Percentiles rank a stretch among this genome's conserved stretches.
Conservation (phyloP, 495 filamentous ascomycete species). For the Tuber aestivum region DNA sequence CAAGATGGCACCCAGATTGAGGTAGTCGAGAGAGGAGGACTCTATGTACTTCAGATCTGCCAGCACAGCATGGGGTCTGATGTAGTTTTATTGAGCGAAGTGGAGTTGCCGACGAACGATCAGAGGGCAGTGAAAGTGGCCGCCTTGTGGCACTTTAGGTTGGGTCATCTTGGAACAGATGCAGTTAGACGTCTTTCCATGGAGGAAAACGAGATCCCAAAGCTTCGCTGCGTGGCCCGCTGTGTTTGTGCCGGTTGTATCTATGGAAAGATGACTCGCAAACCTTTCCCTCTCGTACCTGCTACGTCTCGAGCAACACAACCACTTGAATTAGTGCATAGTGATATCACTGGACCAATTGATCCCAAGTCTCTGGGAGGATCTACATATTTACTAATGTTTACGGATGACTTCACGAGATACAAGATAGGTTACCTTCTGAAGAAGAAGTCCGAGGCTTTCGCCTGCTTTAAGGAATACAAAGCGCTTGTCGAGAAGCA, state of each 20-base stretch:
- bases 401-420: background rate
- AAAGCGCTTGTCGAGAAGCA: background rate
- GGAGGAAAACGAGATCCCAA: background rate
- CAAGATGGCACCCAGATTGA: too few relatives aligned
- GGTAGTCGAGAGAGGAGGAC: background rate
- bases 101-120: too few relatives aligned
- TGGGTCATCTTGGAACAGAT: background rate
- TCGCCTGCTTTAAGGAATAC: background rate
- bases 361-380: background rate
- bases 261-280: background rate
- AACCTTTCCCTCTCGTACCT: background rate
- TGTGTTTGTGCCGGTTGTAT: background rate
- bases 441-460: background rate
- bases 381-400: background rate
- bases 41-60: background rate
- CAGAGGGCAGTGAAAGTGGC: background rate
- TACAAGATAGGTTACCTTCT: background rate
- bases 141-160: background rate
- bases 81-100: too few relatives aligned
- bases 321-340: background rate
- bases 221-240: fast-evolving
- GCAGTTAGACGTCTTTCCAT: background rate
- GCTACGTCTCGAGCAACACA: background rate
- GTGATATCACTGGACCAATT: background rate
- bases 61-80: too few relatives aligned